A percentile compares a stretch with the other conserved stretches of the same genome.
Evolutionary conservation across 176 grass and related monocot species (phyloP).

Genomic region (Hordeum marinum): DNA sequence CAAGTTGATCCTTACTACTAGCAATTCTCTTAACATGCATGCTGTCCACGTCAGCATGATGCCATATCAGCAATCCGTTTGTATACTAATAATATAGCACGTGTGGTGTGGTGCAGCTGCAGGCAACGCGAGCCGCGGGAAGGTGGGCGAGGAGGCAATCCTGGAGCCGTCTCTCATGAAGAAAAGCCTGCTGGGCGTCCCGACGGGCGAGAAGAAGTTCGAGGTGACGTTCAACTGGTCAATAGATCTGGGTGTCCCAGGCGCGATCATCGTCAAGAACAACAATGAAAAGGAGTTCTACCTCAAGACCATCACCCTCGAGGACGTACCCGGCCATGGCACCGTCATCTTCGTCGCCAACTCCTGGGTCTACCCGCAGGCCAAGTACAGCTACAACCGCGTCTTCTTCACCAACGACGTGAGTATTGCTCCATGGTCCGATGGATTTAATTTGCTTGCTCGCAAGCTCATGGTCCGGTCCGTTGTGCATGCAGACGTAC

Average conservation of each 20-base stretch:
- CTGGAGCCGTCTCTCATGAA: neutral
- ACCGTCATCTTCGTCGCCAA: constrained; percentile 19
- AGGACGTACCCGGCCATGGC: neutral
- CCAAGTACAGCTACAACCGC: constrained; percentile 14
- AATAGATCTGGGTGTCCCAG: neutral
- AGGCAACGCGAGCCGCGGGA: constrained; percentile 10
- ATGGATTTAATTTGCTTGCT: no score
- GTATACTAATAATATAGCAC: no score
- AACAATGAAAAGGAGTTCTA: neutral
- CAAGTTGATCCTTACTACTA: no score
- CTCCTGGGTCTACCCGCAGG: constrained; percentile 27
- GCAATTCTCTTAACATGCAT: no score
- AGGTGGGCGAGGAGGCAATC: neutral
- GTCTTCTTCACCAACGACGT: constrained; percentile 32
- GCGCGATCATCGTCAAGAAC: constrained; percentile 28
- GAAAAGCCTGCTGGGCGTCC: neutral
- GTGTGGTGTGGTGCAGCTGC: neutral
- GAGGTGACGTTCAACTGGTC: neutral
- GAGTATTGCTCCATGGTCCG: neutral
- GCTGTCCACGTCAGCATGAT: no score
- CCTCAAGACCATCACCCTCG: constrained; percentile 24
- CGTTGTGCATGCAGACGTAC: neutral
- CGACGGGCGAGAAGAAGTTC: neutral
- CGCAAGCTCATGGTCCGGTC: no score
- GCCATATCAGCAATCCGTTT: no score